Base-by-base conservation (phyloP, 805 yeast genomes). In the Yarrowia divulgata region DNA sequence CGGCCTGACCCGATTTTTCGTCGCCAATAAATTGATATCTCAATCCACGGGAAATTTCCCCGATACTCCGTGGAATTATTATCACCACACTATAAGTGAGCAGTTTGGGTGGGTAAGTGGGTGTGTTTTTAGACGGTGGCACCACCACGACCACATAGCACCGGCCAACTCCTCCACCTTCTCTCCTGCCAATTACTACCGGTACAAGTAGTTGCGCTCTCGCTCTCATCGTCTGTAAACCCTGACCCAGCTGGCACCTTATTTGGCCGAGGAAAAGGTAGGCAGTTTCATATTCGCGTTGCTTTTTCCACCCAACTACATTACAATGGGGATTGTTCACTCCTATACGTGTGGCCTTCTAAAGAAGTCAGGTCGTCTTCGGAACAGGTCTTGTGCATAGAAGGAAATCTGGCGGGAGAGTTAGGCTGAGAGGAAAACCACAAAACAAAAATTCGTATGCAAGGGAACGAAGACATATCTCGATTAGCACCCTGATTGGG, bases 361-460 rank as follows among this genome's bases (percentile, higher is more conserved):
- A 8, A n/a, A 19, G n/a, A n/a, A n/a, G 4, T 12, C 35, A 5
- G 37, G 58, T 54, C 37, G 18, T 19, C 35, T 54, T 54, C 60
- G 45, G 45, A 54, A 54, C 45, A 54, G 60, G 60, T 54, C 45
- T 39, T 54, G 60, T 54, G 60, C 60, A 54, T 54, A 23, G 60
- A 54, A 54, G 60, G 60, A n/a, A n/a, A n/a, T n/a, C 60, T 23
- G 34, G 34, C n/a, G 34, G 60, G 39, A 54, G 57, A n/a, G 29
- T 37, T 14, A 29, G 6, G 10, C 46, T 40, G 19, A 45, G 14
- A 8, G 46, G 16, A 32, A 32, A 35, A 39, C n/a, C 29, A 32
- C 16, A 35, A 39, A 35, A 46, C 42, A 39, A 52, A 52, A 52
- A 52, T 9, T 13, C 10, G 1, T 6, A 3, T 42, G 40, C 18